A percentile compares a stretch with the other conserved stretches of the same genome.
phyloP scores from a whole-genome alignment of 306 rosid genomes.

The Pyrus pyrifolia region DNA sequence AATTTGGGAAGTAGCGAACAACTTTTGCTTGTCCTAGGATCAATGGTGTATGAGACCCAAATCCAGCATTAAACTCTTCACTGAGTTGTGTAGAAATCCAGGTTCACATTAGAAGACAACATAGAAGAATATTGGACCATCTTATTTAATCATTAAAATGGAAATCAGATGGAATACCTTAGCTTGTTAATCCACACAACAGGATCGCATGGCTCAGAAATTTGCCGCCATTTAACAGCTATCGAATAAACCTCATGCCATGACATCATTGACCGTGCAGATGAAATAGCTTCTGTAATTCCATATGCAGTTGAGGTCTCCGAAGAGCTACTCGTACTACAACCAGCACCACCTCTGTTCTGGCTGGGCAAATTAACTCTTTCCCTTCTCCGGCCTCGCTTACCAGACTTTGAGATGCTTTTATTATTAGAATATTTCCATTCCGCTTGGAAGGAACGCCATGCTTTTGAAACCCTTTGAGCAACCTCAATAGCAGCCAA shows the following conservation, averaged over 20 bases:
- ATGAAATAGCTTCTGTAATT: slow-evolving; percentile 56
- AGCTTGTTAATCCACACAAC: slow-evolving; percentile 90
- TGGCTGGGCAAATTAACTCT: slow-evolving; percentile 66
- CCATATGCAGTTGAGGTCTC: slow-evolving; percentile 50
- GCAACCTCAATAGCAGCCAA: slow-evolving; percentile 94
- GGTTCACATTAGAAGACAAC: not conserved
- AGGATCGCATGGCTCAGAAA: slow-evolving; percentile 92
- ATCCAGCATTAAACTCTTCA: slow-evolving; percentile 80
- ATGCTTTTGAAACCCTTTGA: slow-evolving; percentile 86
- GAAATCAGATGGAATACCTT: slow-evolving; percentile 45
- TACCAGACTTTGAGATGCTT: slow-evolving; percentile 60
- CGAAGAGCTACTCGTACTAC: slow-evolving; percentile 70
- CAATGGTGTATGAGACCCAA: slow-evolving; percentile 94
- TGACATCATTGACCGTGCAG: slow-evolving; percentile 46
- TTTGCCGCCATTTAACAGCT: slow-evolving; percentile 91
- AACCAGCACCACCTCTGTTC: slow-evolving; percentile 97
- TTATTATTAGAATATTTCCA: slow-evolving; percentile 70
- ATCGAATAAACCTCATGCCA: slow-evolving; percentile 76
- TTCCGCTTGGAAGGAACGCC: slow-evolving; percentile 76
- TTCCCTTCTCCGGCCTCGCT: slow-evolving; percentile 79
- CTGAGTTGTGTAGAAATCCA: slow-evolving; percentile 37
- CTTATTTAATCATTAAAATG: not conserved
- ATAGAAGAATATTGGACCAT: not conserved
- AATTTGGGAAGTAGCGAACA: slow-evolving; percentile 76
- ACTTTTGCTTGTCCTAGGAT: slow-evolving; percentile 96